These are phyloP conservation scores for Zygoascus biomembranicola DNA, from an alignment of 805 yeast genomes.

Conservation along the genomic window DNA sequence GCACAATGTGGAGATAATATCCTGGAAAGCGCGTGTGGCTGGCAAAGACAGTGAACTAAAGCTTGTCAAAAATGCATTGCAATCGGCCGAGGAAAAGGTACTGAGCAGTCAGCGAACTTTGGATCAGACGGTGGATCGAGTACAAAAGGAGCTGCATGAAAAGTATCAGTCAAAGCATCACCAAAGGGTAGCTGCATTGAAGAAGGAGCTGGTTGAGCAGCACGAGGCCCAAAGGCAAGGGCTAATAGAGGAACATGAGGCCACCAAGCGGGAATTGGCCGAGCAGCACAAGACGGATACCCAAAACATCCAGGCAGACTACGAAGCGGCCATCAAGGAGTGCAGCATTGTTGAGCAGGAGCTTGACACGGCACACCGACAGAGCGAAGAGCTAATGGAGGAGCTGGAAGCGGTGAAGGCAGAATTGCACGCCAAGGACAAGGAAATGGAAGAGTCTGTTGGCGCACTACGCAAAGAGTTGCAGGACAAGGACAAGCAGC, in stretches of 20 bases:
- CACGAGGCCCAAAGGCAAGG: not conserved
- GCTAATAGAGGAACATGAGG: not conserved
- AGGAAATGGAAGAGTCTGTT: not conserved
- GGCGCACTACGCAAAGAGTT: not conserved
- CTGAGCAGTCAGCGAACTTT: not conserved
- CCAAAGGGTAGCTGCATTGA: not conserved
- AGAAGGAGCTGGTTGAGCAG: not conserved
- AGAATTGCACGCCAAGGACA: not conserved
- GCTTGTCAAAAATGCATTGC: slow-evolving; percentile 7
- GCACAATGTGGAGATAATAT: slow-evolving; percentile 9
- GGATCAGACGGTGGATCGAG: not conserved
- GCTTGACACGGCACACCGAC: not conserved
- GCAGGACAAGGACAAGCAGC: not conserved
- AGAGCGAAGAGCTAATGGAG: not conserved
- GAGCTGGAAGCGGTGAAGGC: not conserved
- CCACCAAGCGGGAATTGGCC: not conserved
- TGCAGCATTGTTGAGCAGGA: not conserved
- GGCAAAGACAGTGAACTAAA: slow-evolving; percentile 16
- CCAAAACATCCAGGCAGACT: not conserved
- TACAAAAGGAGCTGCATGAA: slow-evolving; percentile 1
- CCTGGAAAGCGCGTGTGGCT: slow-evolving; percentile 12
- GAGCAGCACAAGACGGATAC: not conserved
- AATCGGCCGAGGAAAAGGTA: slow-evolving; percentile 7
- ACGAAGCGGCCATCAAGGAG: not conserved
- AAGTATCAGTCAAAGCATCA: not conserved